Evolutionary conservation across 371 early-diverging fungal genomes (phyloP), one percentile per base, ranked within the genome.

Genomic region (Mucor piriformis): DNA sequence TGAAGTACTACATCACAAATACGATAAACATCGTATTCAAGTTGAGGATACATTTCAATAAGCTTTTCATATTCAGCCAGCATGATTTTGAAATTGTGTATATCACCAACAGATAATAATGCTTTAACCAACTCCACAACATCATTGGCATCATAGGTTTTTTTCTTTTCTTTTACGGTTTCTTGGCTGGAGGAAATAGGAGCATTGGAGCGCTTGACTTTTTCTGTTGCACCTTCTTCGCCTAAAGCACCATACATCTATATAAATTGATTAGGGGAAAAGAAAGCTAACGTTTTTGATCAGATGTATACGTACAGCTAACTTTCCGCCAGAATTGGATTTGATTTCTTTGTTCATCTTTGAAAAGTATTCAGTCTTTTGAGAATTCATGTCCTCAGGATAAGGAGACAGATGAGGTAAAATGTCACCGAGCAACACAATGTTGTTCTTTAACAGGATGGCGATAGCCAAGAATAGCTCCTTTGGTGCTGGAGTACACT

Each of bases 381-480:
- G 78, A 20, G 59, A 40, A 0, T 67, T 73, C 68, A 86, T 73
- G 0, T 82, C 87, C 3, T 73, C 78, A 16, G 84, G 83, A n/a
- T 62, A 62, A 1, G 92, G 91, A 0, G 64, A 55, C 29, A 95
- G 68, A 77, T 92, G 84, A 23, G 91, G 86, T 56, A 90, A 85
- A 10, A 96, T 50, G 56, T 92, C 92, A n/a, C 78, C 79, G 5
- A 95, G 67, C 1, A 63, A 54, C 12, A 95, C 76, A 23, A 96
- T 54, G 8, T 83, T 80, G 47, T 89, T 78, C 16, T 84, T 79
- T 33, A 95, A 86, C 48, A 95, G 59, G 3, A 82, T 51, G 0
- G 82, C 82, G 34, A 69, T 66, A 12, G 73, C 71, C 46, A 72
- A 59, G 38, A 72, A 74, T 8, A 77, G 20, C 29, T 71, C 76